A percentile compares a stretch with the other conserved stretches of the same genome.
Evolutionary conservation across 2,329 filamentous ascomycete species (phyloP).

Genomic region (Cladosporium cucumerinum): DNA sequence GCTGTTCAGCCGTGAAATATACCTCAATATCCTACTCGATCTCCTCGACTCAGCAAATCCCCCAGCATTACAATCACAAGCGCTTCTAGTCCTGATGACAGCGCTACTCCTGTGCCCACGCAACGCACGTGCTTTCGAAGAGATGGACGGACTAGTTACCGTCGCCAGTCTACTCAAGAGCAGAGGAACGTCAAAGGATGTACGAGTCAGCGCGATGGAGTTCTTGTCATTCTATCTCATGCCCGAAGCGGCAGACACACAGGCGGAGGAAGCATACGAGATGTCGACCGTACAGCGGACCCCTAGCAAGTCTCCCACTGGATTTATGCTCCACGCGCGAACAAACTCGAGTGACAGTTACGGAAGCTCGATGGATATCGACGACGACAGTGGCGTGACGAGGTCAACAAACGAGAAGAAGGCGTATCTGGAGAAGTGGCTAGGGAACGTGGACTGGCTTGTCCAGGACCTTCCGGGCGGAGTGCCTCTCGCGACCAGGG

Average conservation of each 20-base stretch:
- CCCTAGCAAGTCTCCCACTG: constrained; percentile 25
- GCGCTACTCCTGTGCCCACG: constrained; percentile 80
- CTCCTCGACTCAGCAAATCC: constrained; percentile 88
- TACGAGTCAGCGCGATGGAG: constrained; percentile 94
- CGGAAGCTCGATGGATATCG: constrained; percentile 34
- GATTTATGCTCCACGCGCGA: constrained; percentile 22
- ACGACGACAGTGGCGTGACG: constrained; percentile 42
- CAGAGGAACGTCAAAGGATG: constrained; percentile 76
- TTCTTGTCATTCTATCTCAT: constrained; percentile 99
- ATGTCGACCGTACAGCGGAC: constrained; percentile 27
- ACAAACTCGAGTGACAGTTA: constrained; percentile 34
- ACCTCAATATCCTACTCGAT: constrained; percentile 96
- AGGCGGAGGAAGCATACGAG: constrained; percentile 27
- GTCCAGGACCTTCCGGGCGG: constrained; percentile 10
- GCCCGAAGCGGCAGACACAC: constrained; percentile 62
- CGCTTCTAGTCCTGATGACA: constrained; percentile 84
- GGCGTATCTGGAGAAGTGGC: constrained; percentile 28
- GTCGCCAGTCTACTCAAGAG: constrained; percentile 92
- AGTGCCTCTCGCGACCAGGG: not conserved
- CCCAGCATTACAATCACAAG: constrained; percentile 84
- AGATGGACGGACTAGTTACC: constrained; percentile 84
- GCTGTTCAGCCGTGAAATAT: constrained; percentile 81
- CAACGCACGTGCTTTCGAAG: constrained; percentile 90
- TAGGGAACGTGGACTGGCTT: constrained; percentile 14
- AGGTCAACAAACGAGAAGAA: constrained; percentile 79